phyloP scores from a whole-genome alignment of 805 yeast species.

The Ogataea allantospora region DNA sequence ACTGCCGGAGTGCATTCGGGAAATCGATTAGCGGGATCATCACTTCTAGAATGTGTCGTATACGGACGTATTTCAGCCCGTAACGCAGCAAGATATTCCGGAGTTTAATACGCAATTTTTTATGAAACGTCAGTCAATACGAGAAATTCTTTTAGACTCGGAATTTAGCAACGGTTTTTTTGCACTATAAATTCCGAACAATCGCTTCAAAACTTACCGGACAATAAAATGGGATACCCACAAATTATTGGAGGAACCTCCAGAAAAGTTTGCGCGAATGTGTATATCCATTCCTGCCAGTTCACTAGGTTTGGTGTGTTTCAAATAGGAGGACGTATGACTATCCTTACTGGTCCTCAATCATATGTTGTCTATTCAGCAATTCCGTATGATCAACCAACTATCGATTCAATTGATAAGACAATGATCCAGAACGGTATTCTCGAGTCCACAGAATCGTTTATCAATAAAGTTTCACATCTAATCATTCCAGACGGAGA shows the following conservation, averaged over 20 bases:
- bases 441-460: slow-evolving; percentile 34
- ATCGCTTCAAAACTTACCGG: no score
- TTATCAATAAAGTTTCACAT: slow-evolving; percentile 41
- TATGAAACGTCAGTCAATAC: no score
- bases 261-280: slow-evolving; percentile 32
- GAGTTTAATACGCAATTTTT: no score
- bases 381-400: slow-evolving; percentile 51
- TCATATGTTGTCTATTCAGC: slow-evolving; percentile 54
- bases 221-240: slow-evolving; percentile 40
- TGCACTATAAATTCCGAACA: no score
- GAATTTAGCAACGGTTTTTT: no score
- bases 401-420: slow-evolving; percentile 39
- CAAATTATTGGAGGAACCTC: slow-evolving; percentile 38
- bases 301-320: slow-evolving; percentile 32
- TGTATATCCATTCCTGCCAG: slow-evolving; percentile 36
- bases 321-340: slow-evolving; percentile 41
- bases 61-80: slow-evolving; percentile 55
- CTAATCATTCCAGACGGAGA: slow-evolving; percentile 62
- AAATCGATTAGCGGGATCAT: slow-evolving; percentile 62
- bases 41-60: slow-evolving; percentile 62
- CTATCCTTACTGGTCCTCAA: slow-evolving; percentile 30
- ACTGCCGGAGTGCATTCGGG: slow-evolving; percentile 71
- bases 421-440: slow-evolving; percentile 24
- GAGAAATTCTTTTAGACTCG: no score
- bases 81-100: background rate